phyloP scores from a whole-genome alignment of 2,329 filamentous ascomycete species.

The Alternaria viburni region DNA sequence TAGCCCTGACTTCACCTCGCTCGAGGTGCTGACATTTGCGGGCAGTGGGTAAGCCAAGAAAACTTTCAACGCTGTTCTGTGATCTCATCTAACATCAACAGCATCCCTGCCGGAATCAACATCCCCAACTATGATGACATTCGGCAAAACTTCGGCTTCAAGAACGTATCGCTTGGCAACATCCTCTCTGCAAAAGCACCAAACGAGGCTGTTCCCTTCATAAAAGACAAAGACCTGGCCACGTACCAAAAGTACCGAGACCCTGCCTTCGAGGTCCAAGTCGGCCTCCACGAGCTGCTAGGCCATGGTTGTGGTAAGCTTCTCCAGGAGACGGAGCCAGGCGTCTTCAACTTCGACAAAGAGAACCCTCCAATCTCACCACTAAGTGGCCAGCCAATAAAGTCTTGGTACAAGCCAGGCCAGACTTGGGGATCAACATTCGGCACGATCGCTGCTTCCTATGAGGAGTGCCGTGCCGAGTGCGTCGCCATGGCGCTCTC shows the following conservation, averaged over 20 bases:
- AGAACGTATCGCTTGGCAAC: constrained; percentile 93
- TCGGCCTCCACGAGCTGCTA: constrained; percentile 88
- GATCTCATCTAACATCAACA: constrained; percentile 13
- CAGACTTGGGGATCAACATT: constrained; percentile 96
- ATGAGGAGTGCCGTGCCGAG: constrained; percentile 94
- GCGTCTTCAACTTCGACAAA: constrained; percentile 86
- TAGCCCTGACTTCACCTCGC: constrained; percentile 92
- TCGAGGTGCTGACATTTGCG: constrained; percentile 87
- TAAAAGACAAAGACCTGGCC: constrained; percentile 76
- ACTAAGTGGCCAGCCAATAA: constrained; percentile 76
- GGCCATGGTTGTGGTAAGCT: constrained; percentile 94
- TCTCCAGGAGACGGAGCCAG: constrained; percentile 83
- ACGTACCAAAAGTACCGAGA: constrained; percentile 85
- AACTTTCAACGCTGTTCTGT: too few relatives aligned
- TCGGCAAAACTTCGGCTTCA: constrained; percentile 83
- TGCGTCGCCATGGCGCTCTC: constrained; percentile 90
- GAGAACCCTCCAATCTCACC: constrained; percentile 82
- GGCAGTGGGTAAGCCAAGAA: constrained; percentile 55
- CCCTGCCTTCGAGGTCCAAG: constrained; percentile 90
- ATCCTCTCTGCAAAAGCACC: constrained; percentile 89
- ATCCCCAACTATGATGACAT: constrained; percentile 68
- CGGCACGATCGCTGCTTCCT: constrained; percentile 82
- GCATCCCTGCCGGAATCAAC: constrained; percentile 66
- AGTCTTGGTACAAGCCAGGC: constrained; percentile 90
- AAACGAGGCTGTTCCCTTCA: constrained; percentile 91